These are phyloP conservation scores for Tritrichomonas foetus DNA, from an alignment of 208 protist genomes.

Conservation along the genomic window DNA sequence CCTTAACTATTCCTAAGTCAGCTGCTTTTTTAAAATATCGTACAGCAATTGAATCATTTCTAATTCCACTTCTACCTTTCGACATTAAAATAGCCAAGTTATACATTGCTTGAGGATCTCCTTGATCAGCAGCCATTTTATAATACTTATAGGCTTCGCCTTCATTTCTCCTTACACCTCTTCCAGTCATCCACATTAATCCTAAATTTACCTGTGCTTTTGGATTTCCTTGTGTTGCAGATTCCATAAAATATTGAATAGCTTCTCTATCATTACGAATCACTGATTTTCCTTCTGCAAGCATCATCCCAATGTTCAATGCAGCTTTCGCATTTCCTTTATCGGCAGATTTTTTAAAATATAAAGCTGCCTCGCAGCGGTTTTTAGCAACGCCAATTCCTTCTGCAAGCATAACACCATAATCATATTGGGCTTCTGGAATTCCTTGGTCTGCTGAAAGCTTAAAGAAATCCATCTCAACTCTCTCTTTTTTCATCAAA, in stretches of 20 bases:
- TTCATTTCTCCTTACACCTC: neutral
- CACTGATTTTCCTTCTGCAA: neutral
- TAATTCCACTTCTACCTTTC: neutral
- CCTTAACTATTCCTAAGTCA: neutral
- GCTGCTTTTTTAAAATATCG: neutral
- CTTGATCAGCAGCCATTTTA: neutral
- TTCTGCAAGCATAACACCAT: neutral
- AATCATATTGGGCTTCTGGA: neutral
- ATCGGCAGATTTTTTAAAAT: neutral
- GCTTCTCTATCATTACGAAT: neutral
- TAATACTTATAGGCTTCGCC: neutral
- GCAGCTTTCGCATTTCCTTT: neutral
- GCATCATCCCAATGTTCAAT: neutral
- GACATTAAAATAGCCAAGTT: neutral
- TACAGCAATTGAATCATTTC: neutral
- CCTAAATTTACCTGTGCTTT: neutral
- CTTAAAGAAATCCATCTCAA: neutral
- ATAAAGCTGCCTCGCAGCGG: neutral
- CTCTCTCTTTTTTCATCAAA: neutral
- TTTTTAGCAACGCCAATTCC: neutral
- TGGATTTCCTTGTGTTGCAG: neutral
- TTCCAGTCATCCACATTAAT: neutral
- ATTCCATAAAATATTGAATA: neutral
- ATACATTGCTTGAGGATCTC: neutral
- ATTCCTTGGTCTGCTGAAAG: neutral